Conservation (phyloP, 2,329 filamentous ascomycete genomes). For the Trichophyton benhamiae region DNA sequence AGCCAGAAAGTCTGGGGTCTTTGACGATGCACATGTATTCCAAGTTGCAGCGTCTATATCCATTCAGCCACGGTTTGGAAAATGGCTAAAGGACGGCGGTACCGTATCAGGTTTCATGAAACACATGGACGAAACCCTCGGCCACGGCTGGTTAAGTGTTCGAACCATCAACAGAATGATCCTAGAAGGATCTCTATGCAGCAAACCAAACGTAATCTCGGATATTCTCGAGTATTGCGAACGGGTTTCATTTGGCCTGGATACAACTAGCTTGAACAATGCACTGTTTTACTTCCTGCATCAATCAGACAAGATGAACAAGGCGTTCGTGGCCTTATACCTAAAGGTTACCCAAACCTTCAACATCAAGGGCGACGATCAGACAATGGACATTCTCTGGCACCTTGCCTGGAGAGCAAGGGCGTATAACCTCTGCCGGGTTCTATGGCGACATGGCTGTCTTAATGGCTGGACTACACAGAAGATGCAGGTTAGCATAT, state of each 20-base stretch:
- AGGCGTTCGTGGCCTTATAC: constrained; percentile 13
- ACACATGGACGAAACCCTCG: constrained; percentile 23
- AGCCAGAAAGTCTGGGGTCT: neutral
- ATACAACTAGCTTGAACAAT: constrained; percentile 21
- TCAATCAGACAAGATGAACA: constrained; percentile 12
- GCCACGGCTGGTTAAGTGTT: constrained; percentile 27
- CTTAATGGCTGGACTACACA: constrained; percentile 23
- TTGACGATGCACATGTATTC: neutral
- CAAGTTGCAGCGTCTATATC: constrained; percentile 15
- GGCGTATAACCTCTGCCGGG: constrained; percentile 33
- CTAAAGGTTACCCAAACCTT: constrained; percentile 9
- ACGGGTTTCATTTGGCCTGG: constrained; percentile 18
- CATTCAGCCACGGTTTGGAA: constrained; percentile 22
- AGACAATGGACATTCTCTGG: constrained; percentile 31
- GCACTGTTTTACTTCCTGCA: constrained; percentile 20
- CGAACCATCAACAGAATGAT: constrained; percentile 30
- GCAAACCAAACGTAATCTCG: constrained; percentile 19
- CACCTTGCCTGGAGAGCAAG: constrained; percentile 27
- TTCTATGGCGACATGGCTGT: constrained; percentile 39
- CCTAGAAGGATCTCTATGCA: constrained; percentile 18
- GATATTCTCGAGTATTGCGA: constrained; percentile 24
- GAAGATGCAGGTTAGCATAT: constrained; percentile 25
- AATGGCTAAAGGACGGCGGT: constrained; percentile 24
- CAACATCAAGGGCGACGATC: constrained; percentile 9
- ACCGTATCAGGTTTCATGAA: constrained; percentile 28